phyloP scores from a whole-genome alignment of 202 grass and related monocot species.

The Hordeum pubiflorum region DNA sequence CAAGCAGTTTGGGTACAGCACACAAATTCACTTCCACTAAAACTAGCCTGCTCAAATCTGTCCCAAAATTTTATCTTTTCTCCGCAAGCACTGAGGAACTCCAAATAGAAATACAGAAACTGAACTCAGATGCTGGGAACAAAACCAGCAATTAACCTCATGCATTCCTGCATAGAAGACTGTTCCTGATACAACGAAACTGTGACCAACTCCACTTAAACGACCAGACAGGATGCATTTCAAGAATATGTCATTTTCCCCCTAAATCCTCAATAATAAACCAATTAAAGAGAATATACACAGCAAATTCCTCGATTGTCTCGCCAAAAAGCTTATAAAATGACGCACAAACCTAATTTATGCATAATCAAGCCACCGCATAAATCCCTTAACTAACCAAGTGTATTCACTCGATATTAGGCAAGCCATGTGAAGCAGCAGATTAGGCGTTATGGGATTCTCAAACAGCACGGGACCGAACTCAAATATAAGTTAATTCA shows the following conservation, averaged over 20 bases:
- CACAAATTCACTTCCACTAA: not conserved
- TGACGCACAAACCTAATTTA: not conserved
- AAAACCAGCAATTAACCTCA: not conserved
- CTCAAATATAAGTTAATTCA: not conserved
- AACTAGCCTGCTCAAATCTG: conserved; percentile 4
- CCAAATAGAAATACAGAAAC: not conserved
- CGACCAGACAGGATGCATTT: not conserved
- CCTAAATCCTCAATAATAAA: not conserved
- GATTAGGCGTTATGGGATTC: not conserved
- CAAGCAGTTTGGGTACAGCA: not conserved
- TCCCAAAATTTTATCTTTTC: not conserved
- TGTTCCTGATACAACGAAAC: not conserved
- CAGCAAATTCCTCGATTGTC: not conserved
- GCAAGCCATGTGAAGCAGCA: not conserved
- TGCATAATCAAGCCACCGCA: not conserved
- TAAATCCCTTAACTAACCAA: not conserved
- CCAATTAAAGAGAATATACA: not conserved
- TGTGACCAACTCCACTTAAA: not conserved
- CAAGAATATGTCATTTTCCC: not conserved
- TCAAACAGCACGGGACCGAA: not conserved
- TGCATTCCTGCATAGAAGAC: not conserved
- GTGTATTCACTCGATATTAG: not conserved
- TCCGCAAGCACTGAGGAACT: not conserved
- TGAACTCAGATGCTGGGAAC: not conserved
- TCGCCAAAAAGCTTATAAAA: not conserved